These are phyloP conservation scores for Albatrellus ellisii DNA, from an alignment of 768 basidiomycete species.

Conservation along the genomic window DNA sequence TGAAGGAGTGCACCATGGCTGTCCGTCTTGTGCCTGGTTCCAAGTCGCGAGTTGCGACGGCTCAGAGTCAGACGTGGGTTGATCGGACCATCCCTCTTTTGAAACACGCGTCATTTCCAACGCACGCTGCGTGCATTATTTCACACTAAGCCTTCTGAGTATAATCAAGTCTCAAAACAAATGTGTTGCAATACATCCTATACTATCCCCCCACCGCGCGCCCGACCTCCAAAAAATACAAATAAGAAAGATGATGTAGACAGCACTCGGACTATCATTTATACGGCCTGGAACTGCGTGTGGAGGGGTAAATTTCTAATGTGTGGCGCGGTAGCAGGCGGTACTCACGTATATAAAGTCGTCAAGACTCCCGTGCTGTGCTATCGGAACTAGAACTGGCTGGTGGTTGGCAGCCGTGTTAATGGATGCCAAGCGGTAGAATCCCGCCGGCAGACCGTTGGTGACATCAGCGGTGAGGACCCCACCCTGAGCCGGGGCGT, in stretches of 20 bases:
- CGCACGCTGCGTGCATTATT: too few relatives aligned
- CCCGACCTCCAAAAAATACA: not conserved
- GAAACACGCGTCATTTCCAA: not conserved
- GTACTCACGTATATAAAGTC: conserved; percentile 44
- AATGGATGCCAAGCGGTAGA: conserved; percentile 47
- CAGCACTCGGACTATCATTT: not conserved
- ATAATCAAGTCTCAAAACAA: not conserved
- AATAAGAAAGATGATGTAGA: not conserved
- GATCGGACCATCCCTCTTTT: not conserved
- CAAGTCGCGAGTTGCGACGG: too few relatives aligned
- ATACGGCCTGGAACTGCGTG: not conserved
- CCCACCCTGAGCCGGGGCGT: conserved; percentile 25
- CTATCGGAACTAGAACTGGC: conserved; percentile 42
- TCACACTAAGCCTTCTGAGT: too few relatives aligned
- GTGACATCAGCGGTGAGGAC: conserved; percentile 36
- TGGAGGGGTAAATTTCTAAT: conserved; percentile 7
- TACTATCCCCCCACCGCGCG: not conserved
- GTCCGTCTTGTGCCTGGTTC: not conserved
- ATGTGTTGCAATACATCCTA: not conserved
- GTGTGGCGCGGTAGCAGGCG: too few relatives aligned
- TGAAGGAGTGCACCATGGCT: conserved; percentile 24
- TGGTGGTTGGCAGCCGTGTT: conserved; percentile 45
- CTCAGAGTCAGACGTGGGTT: too few relatives aligned
- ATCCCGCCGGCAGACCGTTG: conserved; percentile 41
- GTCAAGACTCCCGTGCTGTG: conserved; percentile 47